phyloP scores from a whole-genome alignment of 257 asterid species.

The Craterostigma plantagineum region DNA sequence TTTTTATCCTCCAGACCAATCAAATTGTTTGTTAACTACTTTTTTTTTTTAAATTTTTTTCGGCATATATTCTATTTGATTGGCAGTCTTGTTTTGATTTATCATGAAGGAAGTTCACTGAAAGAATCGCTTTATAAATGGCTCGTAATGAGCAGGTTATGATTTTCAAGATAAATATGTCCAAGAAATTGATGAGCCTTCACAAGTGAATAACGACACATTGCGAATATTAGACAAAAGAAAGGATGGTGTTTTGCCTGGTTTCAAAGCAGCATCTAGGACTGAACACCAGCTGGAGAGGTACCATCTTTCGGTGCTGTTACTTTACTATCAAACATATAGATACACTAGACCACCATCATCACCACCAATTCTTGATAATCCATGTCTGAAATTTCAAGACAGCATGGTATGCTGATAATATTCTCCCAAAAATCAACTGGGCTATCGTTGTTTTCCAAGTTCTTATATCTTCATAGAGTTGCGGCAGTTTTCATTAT shows the following conservation, averaged over 20 bases:
- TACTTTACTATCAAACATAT: too few relatives aligned
- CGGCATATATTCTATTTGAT: too few relatives aligned
- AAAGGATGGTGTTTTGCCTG: slow-evolving; percentile 45
- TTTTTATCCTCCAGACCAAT: too few relatives aligned
- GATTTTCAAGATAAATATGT: slow-evolving; percentile 57
- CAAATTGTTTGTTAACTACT: too few relatives aligned
- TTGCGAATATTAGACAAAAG: slow-evolving; percentile 40
- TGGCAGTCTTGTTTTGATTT: too few relatives aligned
- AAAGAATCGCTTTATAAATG: background rate
- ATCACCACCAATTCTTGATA: too few relatives aligned
- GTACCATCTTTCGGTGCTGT: slow-evolving; percentile 16
- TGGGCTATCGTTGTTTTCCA: too few relatives aligned
- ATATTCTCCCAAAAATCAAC: too few relatives aligned
- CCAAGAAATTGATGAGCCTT: slow-evolving; percentile 81
- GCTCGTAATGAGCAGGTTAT: slow-evolving; percentile 34
- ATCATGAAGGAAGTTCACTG: too few relatives aligned
- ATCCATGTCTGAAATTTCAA: too few relatives aligned
- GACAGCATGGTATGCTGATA: too few relatives aligned
- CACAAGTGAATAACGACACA: slow-evolving; percentile 28
- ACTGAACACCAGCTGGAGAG: slow-evolving; percentile 48
- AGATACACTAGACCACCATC: background rate
- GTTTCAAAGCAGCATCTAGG: slow-evolving; percentile 58
- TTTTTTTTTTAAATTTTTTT: too few relatives aligned
- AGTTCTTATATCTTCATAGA: background rate
- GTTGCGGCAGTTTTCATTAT: background rate